Evolutionary conservation across 176 grass and related monocot genomes (phyloP), one percentile per base, ranked within the genome.

Genomic region (Puccinellia tenuiflora): DNA sequence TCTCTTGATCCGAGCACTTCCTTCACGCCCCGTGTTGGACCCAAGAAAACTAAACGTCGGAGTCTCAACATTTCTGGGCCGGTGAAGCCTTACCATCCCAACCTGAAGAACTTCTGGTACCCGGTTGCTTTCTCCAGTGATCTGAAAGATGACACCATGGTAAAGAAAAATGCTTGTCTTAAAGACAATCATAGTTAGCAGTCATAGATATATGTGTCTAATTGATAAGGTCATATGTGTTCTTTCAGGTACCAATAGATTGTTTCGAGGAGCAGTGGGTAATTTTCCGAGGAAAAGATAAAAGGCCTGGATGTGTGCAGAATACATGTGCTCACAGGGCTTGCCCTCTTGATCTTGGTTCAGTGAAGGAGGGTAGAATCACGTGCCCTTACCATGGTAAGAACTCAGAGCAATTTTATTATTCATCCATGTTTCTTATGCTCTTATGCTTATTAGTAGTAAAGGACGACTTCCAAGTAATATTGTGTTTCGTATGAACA

Each of bases 311-410:
- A 54, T 99, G 96, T 76, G 93, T 96, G 24, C 91, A 84, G 88
- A 99, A 99, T 54, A 99, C 96, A 24, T 99, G 96, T 79, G 96
- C 96, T 67, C 96, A 99, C 85, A 96, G 96, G 76, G 96, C 96
- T 20, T 99, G 96, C 73, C 96, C 96, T 29, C 91, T 99, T 76
- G 87, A 99, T 89, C 96, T 99, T 53, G 96, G 96, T n/a, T 92
- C 96, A 17, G 93, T 99, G 60, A 95, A 88, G 25, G 89, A 96
- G 77, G 96, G 96, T 22, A 90, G 96, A n/a, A 99, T 99, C 21
- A 93, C 90, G 53, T 99, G 96, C 62, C 96, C 96, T 69, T 99
- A 99, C 66, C 96, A 99, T 87, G 96, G 96, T 99, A 96, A 83
- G 47, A 65, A 82, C 20, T 1, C 3, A 14, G 40, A 66, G 26